These are phyloP conservation scores for Zygosaccharomyces sapae DNA, from an alignment of 1,139 yeast genomes.

Conservation along the genomic window DNA sequence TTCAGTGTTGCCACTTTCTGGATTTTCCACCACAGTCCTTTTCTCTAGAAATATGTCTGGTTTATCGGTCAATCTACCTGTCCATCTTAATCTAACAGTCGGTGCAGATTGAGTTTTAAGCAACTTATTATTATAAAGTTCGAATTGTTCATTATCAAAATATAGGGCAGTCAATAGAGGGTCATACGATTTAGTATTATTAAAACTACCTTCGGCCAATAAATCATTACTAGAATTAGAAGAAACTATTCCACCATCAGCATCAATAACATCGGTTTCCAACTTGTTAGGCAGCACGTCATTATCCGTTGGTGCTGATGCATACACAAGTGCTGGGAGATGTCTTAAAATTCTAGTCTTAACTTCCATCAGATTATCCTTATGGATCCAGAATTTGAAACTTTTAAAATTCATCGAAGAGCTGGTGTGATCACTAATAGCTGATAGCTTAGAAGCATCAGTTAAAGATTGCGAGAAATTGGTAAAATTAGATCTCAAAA, in stretches of 20 bases:
- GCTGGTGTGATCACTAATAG: constrained; percentile 25
- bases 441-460: constrained; percentile 33
- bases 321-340: constrained; percentile 84
- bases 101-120: constrained; percentile 66
- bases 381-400: constrained; percentile 92
- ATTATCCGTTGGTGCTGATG: constrained; percentile 38
- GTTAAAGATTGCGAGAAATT: constrained; percentile 32
- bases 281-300: constrained; percentile 32
- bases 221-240: constrained; percentile 28
- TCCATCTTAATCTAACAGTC: constrained; percentile 85
- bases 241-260: constrained; percentile 36
- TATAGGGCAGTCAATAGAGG: constrained; percentile 84
- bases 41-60: constrained; percentile 79
- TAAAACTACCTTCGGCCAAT: constrained; percentile 38
- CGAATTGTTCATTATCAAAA: constrained; percentile 80
- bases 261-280: constrained; percentile 38
- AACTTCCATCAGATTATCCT: constrained; percentile 94
- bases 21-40: constrained; percentile 59
- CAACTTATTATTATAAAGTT: constrained; percentile 79
- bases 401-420: constrained; percentile 60
- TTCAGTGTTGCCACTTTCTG: constrained; percentile 50
- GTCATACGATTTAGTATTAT: constrained; percentile 50
- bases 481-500: constrained; percentile 47
- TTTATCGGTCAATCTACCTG: constrained; percentile 71
- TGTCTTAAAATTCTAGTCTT: constrained; percentile 90